Evolutionary conservation across 1,284 basidiomycete species (phyloP), one percentile per base, ranked within the genome.

Genomic region (Coniferiporia sulphurascens): DNA sequence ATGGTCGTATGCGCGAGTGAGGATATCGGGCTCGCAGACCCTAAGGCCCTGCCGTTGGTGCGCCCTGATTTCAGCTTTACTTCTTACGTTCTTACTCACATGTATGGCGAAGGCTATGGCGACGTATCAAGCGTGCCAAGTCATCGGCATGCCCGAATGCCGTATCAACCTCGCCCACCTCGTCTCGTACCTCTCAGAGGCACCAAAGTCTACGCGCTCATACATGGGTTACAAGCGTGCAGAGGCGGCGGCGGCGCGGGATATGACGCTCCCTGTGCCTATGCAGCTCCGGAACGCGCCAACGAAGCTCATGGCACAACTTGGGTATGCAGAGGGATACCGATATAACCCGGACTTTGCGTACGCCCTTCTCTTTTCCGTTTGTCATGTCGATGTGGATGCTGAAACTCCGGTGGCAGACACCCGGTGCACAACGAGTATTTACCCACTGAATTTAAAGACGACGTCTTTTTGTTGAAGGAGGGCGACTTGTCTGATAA

Each of bases 251-350:
- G 87, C 86, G 4, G 80, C 80, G 64, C 65, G 68, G 55, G 79
- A 85, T 62, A 68, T 74, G 48, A 76, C 79, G 0, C 72, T 82
- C 44, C 81, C 86, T 0, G 87, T 96, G 0, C 93, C 94, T 0
- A 66, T 93, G 59, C 79, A 84, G 58, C 80, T 95, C 63, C 81
- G 94, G n/a, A 96, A 96, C 70, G 93, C 93, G 1, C 93, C 93
- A 1, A 95, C 93, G 4, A 72, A 68, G 36, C 71, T 95, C 32
- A 93, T 95, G 91, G 87, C 87, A 67, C 80, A 87, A 17, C 77
- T 95, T 0, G 91, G 89, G 4, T 93, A 91, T 67, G 83, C 83
- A 1, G 76, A 82, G 55, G 83, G 79, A 27, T 93, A 93, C 67
- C 72, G 73, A 53, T 96, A 96, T 70, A 90, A 95, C 69, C 93